Evolutionary conservation across 108 stramenopile genomes (phyloP).

Genomic region (Cyclotella distinguenda): DNA sequence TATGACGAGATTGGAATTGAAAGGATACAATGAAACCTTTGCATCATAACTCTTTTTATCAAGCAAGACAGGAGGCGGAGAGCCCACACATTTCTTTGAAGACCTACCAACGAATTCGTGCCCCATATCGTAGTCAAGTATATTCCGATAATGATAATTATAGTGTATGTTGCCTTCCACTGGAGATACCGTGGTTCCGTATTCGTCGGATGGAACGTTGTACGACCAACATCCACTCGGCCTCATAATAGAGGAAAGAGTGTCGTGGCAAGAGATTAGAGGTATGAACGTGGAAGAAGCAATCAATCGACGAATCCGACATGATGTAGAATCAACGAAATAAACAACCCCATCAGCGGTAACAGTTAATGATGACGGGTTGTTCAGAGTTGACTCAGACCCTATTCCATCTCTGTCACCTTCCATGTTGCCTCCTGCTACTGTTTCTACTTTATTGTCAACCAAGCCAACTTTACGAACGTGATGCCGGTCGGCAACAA

Average conservation of each 20-base stretch:
- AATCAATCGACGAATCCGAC: constrained; percentile 61
- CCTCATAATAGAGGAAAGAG: constrained; percentile 53
- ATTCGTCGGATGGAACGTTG: constrained; percentile 69
- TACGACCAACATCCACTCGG: constrained; percentile 83
- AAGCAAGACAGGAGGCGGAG: constrained; percentile 57
- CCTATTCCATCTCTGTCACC: constrained; percentile 71
- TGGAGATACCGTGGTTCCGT: constrained; percentile 52
- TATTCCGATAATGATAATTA: constrained; percentile 55
- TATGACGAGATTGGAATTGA: constrained; percentile 57
- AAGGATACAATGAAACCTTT: constrained; percentile 26
- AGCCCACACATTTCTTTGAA: constrained; percentile 73
- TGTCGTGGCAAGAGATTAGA: constrained; percentile 52
- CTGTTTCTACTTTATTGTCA: constrained; percentile 55
- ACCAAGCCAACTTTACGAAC: constrained; percentile 53
- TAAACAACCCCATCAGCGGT: constrained; percentile 62
- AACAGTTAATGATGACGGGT: constrained; percentile 62
- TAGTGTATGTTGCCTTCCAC: constrained; percentile 72
- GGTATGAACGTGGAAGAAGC: constrained; percentile 42
- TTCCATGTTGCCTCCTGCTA: constrained; percentile 58
- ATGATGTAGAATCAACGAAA: constrained; percentile 60
- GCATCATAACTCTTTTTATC: constrained; percentile 47
- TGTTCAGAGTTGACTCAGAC: constrained; percentile 58
- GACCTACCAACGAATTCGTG: constrained; percentile 56
- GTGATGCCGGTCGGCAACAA: constrained; percentile 72
- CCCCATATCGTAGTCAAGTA: constrained; percentile 40